Base-by-base conservation (phyloP, 2,329 filamentous ascomycete genomes). In the Elsinoe perseae region DNA sequence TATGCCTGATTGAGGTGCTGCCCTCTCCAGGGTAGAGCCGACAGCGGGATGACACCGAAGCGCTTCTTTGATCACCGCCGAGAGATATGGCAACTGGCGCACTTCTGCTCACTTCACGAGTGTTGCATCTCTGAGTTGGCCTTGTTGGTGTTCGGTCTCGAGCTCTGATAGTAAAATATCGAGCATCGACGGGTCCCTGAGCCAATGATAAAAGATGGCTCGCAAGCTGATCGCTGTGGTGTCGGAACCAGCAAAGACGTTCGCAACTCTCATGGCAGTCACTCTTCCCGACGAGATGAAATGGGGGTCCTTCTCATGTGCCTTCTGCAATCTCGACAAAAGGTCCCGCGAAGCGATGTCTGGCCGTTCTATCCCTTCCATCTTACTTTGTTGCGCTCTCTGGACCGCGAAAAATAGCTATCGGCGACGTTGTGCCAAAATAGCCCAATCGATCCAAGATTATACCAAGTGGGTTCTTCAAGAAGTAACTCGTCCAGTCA, bases 161-260 rank as follows among this genome's bases (percentile, higher is more conserved):
- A 56, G 12, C 30, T 57, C 54, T 4, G 52, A 9, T 8, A 63
- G 56, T 1, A 72, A 59, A 14, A 59, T 64, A 1, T 52, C 46
- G 28, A 67, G 43, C 2, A 62, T 58, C 1, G 56, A 14, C 1
- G 65, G 62, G 48, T 67, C 48, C n/a, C 63, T 62, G 6, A 66
- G 56, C 3, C 71, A 54, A 30, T 68, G 62, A 58, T 69, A 70
- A 5, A 72, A 58, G 2, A 68, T 60, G 1, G 65, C 61, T n/a
- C 64, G 62, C 14, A 72, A 59, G 1, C 62, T 64, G 16, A 67
- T 65, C 1, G 68, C 69, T 0, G 68, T 70, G 1, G 69, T 69
- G 38, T 72, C 72, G 1, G 65, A 68, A 3, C 64, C 63, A 12
- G 64, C 63, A 30, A 61, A 57, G 38, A 63, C 60, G 25, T 63